phyloP scores from a whole-genome alignment of 768 basidiomycete species.

The Sarcomyxa edulis region DNA sequence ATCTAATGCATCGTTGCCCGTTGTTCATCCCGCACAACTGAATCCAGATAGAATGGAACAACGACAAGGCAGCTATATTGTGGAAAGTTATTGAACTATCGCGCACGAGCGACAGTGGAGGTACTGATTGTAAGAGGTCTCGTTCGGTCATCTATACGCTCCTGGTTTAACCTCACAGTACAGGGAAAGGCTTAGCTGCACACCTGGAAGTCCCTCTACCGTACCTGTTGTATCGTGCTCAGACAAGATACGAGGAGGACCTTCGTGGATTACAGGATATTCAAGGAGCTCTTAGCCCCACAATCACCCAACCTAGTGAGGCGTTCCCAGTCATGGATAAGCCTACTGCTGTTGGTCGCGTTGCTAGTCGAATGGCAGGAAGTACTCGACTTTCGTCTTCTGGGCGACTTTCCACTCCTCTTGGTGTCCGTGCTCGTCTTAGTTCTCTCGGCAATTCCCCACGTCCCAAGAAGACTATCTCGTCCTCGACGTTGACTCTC shows the following conservation, averaged over 20 bases:
- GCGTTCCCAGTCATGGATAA: constrained; percentile 15
- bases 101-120: constrained; percentile 64
- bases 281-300: constrained; percentile 53
- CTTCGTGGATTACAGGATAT: constrained; percentile 74
- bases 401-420: constrained; percentile 44
- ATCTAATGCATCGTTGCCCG: constrained; percentile 2
- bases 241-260: constrained; percentile 82
- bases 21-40: constrained; percentile 11
- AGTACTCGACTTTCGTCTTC: constrained; percentile 33
- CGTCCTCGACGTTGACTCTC: constrained; percentile 70
- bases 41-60: constrained; percentile 75
- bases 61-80: constrained; percentile 77
- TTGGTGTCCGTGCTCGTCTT: constrained; percentile 66
- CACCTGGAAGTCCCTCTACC: constrained; percentile 80
- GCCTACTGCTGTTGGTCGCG: constrained; percentile 22
- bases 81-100: constrained; percentile 87
- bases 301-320: constrained; percentile 22
- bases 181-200: constrained; percentile 81
- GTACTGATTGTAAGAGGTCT: constrained; percentile 66
- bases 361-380: constrained; percentile 25
- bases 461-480: constrained; percentile 49
- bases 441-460: constrained; percentile 59
- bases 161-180: constrained; percentile 1
- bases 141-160: background rate
- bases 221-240: constrained; percentile 79